These are phyloP conservation scores for Physcia stellaris DNA, from an alignment of 495 filamentous ascomycete genomes.

Conservation along the genomic window DNA sequence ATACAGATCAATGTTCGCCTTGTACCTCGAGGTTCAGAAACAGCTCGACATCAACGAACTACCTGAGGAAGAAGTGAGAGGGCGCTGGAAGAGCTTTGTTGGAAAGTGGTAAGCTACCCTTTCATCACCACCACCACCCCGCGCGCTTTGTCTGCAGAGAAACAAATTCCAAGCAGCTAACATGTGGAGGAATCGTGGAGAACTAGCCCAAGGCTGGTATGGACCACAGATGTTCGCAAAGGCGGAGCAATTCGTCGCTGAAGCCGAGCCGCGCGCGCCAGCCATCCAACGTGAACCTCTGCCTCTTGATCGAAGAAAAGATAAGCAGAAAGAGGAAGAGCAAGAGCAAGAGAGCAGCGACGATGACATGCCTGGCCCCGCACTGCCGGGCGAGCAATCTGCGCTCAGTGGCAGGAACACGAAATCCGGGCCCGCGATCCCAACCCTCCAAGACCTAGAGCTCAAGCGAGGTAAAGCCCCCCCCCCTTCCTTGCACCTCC, in stretches of 20 bases:
- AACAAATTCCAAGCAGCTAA: slow-evolving; percentile 19
- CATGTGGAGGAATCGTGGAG: slow-evolving; percentile 68
- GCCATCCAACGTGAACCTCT: slow-evolving; percentile 2
- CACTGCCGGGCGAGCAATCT: slow-evolving; percentile 34
- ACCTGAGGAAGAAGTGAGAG: slow-evolving; percentile 53
- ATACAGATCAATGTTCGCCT: slow-evolving; percentile 61
- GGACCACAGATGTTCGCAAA: slow-evolving; percentile 50
- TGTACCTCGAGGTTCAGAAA: slow-evolving; percentile 89
- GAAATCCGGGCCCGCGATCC: slow-evolving; percentile 56
- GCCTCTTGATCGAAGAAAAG: slow-evolving; percentile 5
- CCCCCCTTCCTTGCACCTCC: background rate
- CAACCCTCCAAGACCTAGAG: slow-evolving; percentile 60
- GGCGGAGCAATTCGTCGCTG: slow-evolving; percentile 22
- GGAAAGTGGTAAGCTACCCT: slow-evolving; percentile 57
- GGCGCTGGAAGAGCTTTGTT: slow-evolving; percentile 88
- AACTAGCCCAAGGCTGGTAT: slow-evolving; percentile 91
- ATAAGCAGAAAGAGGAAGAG: slow-evolving; percentile 11
- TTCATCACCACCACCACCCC: background rate
- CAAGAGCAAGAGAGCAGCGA: slow-evolving; percentile 38
- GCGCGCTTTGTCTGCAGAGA: background rate
- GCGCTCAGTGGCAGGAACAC: slow-evolving; percentile 10
- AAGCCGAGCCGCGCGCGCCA: slow-evolving; percentile 8
- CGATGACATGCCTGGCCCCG: slow-evolving; percentile 60
- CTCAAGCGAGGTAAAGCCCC: slow-evolving; percentile 43
- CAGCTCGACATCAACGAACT: slow-evolving; percentile 48